These are phyloP conservation scores for Pezicula neosporulosa DNA, from an alignment of 2,329 filamentous ascomycete genomes.

Conservation along the genomic window DNA sequence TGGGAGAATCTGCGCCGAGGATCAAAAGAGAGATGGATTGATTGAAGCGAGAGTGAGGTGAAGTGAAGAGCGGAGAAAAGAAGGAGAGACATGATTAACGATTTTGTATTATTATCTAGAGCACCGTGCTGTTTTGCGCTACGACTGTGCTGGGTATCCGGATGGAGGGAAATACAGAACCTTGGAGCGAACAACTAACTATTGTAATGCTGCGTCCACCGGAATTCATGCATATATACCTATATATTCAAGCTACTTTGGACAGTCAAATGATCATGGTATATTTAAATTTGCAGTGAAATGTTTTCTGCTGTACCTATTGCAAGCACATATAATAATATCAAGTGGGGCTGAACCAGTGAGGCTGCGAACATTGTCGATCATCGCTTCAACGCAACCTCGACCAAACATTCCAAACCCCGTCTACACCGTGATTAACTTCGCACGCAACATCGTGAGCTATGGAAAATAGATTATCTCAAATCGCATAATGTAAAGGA, in stretches of 20 bases:
- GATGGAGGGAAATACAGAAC: not conserved
- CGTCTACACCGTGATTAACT: not conserved
- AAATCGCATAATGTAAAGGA: not conserved
- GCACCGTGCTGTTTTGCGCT: not conserved
- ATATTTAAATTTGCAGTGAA: not conserved
- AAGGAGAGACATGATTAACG: not conserved
- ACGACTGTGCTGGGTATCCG: not conserved
- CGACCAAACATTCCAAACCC: not conserved
- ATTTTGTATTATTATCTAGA: not conserved
- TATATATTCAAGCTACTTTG: too few species aligned
- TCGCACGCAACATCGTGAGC: too few species aligned
- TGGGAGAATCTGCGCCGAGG: constrained; percentile 3
- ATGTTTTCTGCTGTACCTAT: too few species aligned
- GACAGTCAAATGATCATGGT: too few species aligned
- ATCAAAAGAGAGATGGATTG: constrained; percentile 3
- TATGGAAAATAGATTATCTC: not conserved
- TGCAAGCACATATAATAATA: not conserved
- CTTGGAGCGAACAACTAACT: not conserved
- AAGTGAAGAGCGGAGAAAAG: not conserved
- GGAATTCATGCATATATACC: too few species aligned
- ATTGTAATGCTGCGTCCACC: not conserved
- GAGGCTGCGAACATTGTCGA: not conserved
- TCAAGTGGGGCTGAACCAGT: not conserved
- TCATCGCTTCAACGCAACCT: not conserved
- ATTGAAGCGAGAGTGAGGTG: too few species aligned